These are phyloP conservation scores for Mycena metata DNA, from an alignment of 768 basidiomycete species.

Conservation along the genomic window DNA sequence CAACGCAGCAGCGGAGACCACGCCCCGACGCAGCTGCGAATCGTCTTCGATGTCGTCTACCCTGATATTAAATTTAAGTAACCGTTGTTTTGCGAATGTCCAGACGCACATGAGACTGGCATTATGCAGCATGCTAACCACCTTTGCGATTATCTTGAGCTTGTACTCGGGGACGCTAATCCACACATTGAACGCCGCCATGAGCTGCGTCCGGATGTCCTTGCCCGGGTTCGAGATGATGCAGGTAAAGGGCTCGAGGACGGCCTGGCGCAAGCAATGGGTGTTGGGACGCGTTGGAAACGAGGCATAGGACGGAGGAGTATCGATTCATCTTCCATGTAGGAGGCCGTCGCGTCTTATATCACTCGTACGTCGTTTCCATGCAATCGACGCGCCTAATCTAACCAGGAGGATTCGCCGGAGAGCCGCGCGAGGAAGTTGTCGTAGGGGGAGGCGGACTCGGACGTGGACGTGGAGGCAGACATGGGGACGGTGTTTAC, in stretches of 20 bases:
- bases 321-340: constrained; percentile 50
- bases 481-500: not conserved
- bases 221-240: constrained; percentile 90
- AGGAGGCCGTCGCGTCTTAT: too few relatives aligned
- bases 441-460: constrained; percentile 56
- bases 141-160: constrained; percentile 78
- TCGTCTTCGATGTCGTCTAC: constrained; percentile 97
- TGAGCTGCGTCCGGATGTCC: constrained; percentile 89
- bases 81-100: too few relatives aligned
- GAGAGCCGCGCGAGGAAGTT: constrained; percentile 53
- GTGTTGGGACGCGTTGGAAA: constrained; percentile 1
- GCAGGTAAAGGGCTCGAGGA: constrained; percentile 92
- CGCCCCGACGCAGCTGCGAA: constrained; percentile 85
- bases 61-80: too few relatives aligned
- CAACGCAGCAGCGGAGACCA: not conserved
- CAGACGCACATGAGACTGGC: constrained; percentile 91
- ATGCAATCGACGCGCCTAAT: too few relatives aligned
- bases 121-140: constrained; percentile 95
- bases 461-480: constrained; percentile 27
- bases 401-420: constrained; percentile 53
- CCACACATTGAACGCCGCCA: constrained; percentile 96
- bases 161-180: constrained; percentile 82
- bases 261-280: constrained; percentile 46
- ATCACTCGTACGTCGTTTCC: too few relatives aligned
- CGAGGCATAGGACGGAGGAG: not conserved